Evolutionary conservation across 2,329 filamentous ascomycete genomes (phyloP).

Genomic region (Boeremia lycopersici): DNA sequence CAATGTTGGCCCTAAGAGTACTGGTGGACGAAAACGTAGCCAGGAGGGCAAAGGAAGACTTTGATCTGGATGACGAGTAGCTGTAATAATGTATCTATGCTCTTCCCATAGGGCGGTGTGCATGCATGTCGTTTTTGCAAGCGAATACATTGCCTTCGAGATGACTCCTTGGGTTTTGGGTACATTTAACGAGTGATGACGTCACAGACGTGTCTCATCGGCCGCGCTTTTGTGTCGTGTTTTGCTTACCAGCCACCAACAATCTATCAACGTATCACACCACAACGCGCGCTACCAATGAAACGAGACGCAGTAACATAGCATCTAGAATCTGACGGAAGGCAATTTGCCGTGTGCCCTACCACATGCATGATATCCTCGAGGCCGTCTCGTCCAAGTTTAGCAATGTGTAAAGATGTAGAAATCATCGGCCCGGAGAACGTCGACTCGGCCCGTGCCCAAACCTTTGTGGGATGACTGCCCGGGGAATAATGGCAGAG

Average conservation of each 20-base stretch:
- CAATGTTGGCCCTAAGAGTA: conserved; percentile 29
- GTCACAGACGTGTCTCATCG: background rate
- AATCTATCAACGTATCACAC: background rate
- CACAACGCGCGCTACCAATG: background rate
- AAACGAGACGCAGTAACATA: background rate
- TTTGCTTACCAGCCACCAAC: background rate
- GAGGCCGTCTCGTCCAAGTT: no score
- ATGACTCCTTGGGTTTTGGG: background rate
- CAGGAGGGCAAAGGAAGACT: conserved; percentile 20
- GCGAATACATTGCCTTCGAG: background rate
- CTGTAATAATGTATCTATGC: background rate
- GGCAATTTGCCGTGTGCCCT: no score
- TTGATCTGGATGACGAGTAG: conserved; percentile 19
- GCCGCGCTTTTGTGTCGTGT: background rate
- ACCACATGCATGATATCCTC: no score
- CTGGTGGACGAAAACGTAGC: conserved; percentile 24
- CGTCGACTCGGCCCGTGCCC: conserved; percentile 1
- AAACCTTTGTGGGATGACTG: background rate
- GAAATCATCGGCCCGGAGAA: background rate
- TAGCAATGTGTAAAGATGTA: background rate
- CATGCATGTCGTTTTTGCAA: background rate
- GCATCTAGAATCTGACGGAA: no score
- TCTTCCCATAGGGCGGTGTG: background rate
- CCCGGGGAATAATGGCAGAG: background rate
- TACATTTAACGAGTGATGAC: background rate